Base-by-base conservation (phyloP, 352 stramenopile species). In the Globisporangium megalacanthum region DNA sequence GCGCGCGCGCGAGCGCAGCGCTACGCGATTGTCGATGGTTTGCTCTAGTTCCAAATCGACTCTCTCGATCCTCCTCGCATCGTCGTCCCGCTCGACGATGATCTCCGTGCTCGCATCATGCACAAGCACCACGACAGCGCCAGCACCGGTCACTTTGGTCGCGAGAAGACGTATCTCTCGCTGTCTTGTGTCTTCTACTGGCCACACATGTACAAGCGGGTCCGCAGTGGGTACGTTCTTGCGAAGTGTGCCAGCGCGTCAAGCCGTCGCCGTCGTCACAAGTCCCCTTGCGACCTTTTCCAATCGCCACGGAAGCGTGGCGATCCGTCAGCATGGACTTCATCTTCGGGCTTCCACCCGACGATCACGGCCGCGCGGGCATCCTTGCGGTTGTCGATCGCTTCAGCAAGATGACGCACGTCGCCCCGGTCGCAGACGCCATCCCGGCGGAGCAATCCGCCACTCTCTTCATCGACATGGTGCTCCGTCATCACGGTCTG, bases 381-480 rank as follows among this genome's bases (percentile, higher is more conserved):
- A 56, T 75, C 17, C 7, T 73, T 0, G 65, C 72, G 5, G 60
- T 71, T 13, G 60, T 77, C 5, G 61, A 74, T 10, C 57, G 57
- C 4, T 60, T 75, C 37, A 75, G 56, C 35, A 75, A 71, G 60
- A 72, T 67, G 59, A 13, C 64, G 0, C 58, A 75, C 29, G 56
- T 72, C 20, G 48, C 52, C 22, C 13, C 60, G 0, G 61, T 69
- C 0, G 0, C n/a, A 0, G 5, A 17, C 0, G 49, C 50, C 0
- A 61, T 73, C 47, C 60, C 60, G 0, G 68, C 58, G 11, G 58
- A 61, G 5, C 53, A 56, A 14, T 61, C 29, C 29, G 65, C 62
- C 1, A 9, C 6, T 22, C 22, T 75, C 20, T 77, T 75, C 36
- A 0, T 79, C 0, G 62, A 77, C 22, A 19, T 19, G n/a, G 58